Evolutionary conservation across 306 rosid genomes (phyloP), one percentile per base, ranked within the genome.

Genomic region (Vachellia pachyceras): DNA sequence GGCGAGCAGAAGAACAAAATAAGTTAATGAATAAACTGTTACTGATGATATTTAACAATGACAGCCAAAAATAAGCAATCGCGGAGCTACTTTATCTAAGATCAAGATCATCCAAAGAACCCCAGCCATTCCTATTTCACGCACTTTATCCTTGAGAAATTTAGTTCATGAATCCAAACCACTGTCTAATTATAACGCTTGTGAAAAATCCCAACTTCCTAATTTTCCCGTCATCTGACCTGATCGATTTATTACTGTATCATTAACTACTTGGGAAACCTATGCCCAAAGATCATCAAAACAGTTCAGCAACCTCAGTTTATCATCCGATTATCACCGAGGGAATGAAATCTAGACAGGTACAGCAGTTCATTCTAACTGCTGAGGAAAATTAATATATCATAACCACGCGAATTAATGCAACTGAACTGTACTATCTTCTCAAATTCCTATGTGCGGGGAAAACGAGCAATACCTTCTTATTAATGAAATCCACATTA

Each of bases 401-500:
- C 76, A 52, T n/a, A 10, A 8, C 13, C 10, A 65, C 29, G 52
- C 10, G 10, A n/a, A 40, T 20, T 68, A 41, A 41, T 10, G 35
- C 36, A 68, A 22, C 25, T 68, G 36, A 68, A 68, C 23, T 40
- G 46, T 39, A 44, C 10, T 40, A 35, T n/a, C 20, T 39, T 54
- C 44, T 54, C 20, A 55, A n/a, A 37, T 52, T 23, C 61, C 22
- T 0, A 33, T 15, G 45, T 20, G 39, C 23, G 13, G 8, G n/a
- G 33, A 29, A 29, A 29, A 29, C 33, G 2, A 40, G 41, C 13
- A 69, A 40, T 76, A 91, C 99, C 96, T 91, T 90, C 49, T 90
- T 55, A 82, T 95, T 95, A 60, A 95, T 85, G 83, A 79, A 91
- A 84, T 95, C 98, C 50, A 91, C 87, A 78, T 95, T 91, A 49